phyloP scores from a whole-genome alignment of 225 moss, liverwort and hornwort species.

The Straminergon stramineum region DNA sequence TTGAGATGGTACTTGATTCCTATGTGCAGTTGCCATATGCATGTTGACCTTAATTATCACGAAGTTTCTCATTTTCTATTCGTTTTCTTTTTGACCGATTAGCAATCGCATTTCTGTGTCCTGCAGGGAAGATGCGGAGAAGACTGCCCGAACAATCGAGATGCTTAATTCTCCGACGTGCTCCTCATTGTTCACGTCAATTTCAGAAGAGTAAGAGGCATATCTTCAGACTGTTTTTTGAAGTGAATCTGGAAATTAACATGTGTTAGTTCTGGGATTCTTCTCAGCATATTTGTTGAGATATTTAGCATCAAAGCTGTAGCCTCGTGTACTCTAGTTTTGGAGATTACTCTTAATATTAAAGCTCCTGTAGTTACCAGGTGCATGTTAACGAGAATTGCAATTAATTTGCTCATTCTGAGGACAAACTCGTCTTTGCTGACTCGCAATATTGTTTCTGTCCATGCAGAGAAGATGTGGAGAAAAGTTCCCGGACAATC shows the following conservation, averaged over 20 bases:
- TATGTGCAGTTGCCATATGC: not conserved
- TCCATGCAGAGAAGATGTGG: conserved; percentile 19
- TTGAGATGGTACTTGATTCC: not conserved
- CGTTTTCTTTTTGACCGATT: not conserved
- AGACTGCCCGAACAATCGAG: not conserved
- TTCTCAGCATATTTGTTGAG: not conserved
- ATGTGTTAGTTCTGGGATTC: not conserved
- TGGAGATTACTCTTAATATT: not conserved
- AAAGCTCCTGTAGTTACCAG: not conserved
- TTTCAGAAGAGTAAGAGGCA: conserved; percentile 23
- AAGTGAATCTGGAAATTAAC: not conserved
- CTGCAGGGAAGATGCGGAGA: conserved; percentile 24
- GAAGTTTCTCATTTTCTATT: not conserved
- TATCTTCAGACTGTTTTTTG: not conserved
- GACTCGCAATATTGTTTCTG: not conserved
- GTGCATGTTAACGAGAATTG: not conserved
- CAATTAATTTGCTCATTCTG: not conserved
- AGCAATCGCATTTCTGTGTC: not conserved
- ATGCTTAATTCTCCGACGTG: not conserved
- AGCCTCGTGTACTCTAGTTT: not conserved
- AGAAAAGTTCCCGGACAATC: not conserved
- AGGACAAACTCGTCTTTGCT: not conserved
- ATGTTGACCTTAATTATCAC: not conserved
- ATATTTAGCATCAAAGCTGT: not conserved
- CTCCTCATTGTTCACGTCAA: conserved; percentile 6